Base-by-base conservation (phyloP, 2,329 filamentous ascomycete genomes). In the Verruconis gallopava region DNA sequence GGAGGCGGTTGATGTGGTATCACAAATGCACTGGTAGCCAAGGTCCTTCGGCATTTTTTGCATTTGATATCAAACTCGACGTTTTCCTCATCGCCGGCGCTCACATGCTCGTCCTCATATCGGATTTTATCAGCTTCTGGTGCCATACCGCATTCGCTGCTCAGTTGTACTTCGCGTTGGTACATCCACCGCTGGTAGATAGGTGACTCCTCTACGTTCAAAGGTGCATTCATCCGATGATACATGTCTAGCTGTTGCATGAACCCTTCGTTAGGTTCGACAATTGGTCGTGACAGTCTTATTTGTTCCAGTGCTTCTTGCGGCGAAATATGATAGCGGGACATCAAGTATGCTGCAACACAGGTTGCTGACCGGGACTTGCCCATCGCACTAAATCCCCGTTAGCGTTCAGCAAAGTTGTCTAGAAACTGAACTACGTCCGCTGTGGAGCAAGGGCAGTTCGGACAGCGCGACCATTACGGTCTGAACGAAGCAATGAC, bases 191-290 rank as follows among this genome's bases (percentile, higher is more conserved):
- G 76, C 59, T 91, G 85, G 61, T 96, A 98, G 12, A 72, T 63
- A 1, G 85, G 81, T 37, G 86, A 73, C 6, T 69, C 65, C 48
- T 82, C 79, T 40, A 83, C 65, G 48, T 77, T 69, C 17, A 67
- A 72, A 1, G 88, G 84, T 50, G 80, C 89, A 37, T 77, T 77
- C 84, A 95, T 94, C 49, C 80, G 68, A 67, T 85, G 81, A 69
- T 89, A 98, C 42, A 96, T 67, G 50, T 81, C 71, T 4, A 98
- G 71, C 61, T 98, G 91, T 39, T 76, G 67, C 77, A 89, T 86
- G 69, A 98, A 98, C 20, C 88, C 89, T 21, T 76, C 67, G 57
- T 98, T 98, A 3, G 91, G 91, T 55, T 93, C 85, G 46, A 81
- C 88, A 42, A 91, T 73, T 13, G 81, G 75, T 30, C 89, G 77